Percentiles rank a stretch among this genome's conserved stretches.
phyloP scores from a whole-genome alignment of 176 grass and related monocot species.

The Oryza nivara region DNA sequence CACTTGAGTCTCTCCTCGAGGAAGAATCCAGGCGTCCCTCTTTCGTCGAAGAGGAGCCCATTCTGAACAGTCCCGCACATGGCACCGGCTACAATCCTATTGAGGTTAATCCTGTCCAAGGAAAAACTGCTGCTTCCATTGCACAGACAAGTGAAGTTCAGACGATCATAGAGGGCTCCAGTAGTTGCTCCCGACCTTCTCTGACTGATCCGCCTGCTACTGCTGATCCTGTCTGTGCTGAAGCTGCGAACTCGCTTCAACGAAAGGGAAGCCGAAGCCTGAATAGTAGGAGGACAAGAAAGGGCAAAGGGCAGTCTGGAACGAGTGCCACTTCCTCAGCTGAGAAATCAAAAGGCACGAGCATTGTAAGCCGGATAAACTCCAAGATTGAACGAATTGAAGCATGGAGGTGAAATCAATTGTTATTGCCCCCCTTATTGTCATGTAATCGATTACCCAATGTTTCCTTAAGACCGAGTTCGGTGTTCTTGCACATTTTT shows the following conservation, averaged over 20 bases:
- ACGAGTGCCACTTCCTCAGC: conserved; percentile 24
- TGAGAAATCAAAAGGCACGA: conserved; percentile 70
- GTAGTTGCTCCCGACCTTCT: conserved; percentile 41
- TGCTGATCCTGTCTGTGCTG: conserved; percentile 44
- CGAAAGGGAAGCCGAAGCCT: conserved; percentile 47
- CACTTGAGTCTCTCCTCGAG: conserved; percentile 41
- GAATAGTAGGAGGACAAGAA: conserved; percentile 66
- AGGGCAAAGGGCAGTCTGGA: conserved; percentile 58
- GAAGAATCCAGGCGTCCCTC: conserved; percentile 46
- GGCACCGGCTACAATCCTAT: conserved; percentile 34
- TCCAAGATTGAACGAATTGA: conserved; percentile 76
- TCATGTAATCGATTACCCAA: conserved; percentile 48
- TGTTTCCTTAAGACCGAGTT: conserved; percentile 48
- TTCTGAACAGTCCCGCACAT: conserved; percentile 49
- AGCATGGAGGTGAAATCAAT: conserved; percentile 83
- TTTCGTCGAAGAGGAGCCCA: conserved; percentile 55
- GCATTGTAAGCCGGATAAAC: conserved; percentile 85
- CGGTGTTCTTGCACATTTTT: conserved; percentile 42
- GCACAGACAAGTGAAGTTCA: conserved; percentile 13
- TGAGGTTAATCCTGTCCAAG: conserved; percentile 30
- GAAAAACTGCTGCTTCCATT: conserved; percentile 20
- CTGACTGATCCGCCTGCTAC: conserved; percentile 23
- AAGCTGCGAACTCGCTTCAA: conserved; percentile 40
- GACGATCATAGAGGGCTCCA: conserved; percentile 34
- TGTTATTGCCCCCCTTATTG: not conserved